Conservation (phyloP, 2,329 filamentous ascomycete genomes). For the Cladosporium sp. region DNA sequence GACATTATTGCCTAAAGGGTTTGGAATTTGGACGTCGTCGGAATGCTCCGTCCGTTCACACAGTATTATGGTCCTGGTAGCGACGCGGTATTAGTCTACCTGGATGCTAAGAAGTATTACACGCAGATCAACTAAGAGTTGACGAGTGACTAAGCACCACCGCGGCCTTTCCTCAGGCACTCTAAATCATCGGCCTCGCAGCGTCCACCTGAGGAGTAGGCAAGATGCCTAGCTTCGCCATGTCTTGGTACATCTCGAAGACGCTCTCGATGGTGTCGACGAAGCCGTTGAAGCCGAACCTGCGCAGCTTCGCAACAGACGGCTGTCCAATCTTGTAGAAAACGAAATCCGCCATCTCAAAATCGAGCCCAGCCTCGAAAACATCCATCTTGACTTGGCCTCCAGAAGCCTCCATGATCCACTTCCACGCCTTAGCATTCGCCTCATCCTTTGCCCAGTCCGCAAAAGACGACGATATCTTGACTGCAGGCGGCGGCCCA, state of each 20-base stretch:
- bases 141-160: too few species aligned
- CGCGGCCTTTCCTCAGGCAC: not conserved
- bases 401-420: conserved; percentile 13
- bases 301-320: conserved; percentile 27
- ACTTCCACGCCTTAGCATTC: conserved; percentile 39
- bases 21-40: too few species aligned
- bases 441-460: conserved; percentile 42
- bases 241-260: conserved; percentile 34
- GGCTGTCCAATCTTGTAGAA: conserved; percentile 16
- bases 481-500: conserved; percentile 14
- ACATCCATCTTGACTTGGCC: conserved; percentile 12
- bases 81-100: too few species aligned
- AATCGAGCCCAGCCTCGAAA: conserved; percentile 32
- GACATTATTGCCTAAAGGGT: too few species aligned
- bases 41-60: too few species aligned
- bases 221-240: conserved; percentile 38
- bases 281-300: conserved; percentile 39
- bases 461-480: conserved; percentile 14
- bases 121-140: too few species aligned
- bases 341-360: conserved; percentile 27
- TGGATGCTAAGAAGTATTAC: too few species aligned
- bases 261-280: conserved; percentile 40
- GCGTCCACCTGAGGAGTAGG: conserved; percentile 28
- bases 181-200: conserved; percentile 21
- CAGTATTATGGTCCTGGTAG: too few species aligned